Percentiles rank a stretch among this genome's conserved stretches.
Evolutionary conservation across 192 early-diverging fungal species (phyloP).

Genomic region (Coemansia sp.): DNA sequence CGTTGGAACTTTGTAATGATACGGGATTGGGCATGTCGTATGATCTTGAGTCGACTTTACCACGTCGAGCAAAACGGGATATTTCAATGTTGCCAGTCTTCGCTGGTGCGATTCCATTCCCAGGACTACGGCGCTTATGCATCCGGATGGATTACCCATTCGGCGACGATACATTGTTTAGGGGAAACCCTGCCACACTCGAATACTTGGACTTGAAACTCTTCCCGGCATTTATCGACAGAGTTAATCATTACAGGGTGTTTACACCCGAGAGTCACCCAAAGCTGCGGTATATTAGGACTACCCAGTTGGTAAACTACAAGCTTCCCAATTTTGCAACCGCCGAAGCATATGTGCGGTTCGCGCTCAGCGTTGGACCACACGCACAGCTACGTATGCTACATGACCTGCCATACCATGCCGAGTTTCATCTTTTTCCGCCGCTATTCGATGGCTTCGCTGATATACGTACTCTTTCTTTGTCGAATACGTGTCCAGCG

Average conservation of each 20-base stretch:
- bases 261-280: neutral
- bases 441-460: neutral
- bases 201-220: neutral
- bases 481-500: neutral
- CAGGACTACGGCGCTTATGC: neutral
- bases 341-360: neutral
- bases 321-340: neutral
- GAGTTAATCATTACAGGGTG: too few relatives aligned
- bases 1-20: neutral
- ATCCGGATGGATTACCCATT: neutral
- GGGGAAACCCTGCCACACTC: neutral
- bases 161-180: slow-evolving; percentile 1
- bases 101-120: neutral
- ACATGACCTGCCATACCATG: neutral
- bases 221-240: too few relatives aligned
- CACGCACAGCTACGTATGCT: neutral
- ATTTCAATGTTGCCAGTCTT: neutral
- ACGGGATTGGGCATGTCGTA: too few relatives aligned
- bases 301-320: neutral
- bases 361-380: neutral
- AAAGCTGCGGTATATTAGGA: neutral
- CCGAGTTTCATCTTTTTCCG: too few relatives aligned
- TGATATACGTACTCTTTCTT: neutral
- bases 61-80: neutral
- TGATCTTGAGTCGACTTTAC: neutral